These are phyloP conservation scores for Purshia tridentata DNA, from an alignment of 306 rosid species.

Conservation along the genomic window DNA sequence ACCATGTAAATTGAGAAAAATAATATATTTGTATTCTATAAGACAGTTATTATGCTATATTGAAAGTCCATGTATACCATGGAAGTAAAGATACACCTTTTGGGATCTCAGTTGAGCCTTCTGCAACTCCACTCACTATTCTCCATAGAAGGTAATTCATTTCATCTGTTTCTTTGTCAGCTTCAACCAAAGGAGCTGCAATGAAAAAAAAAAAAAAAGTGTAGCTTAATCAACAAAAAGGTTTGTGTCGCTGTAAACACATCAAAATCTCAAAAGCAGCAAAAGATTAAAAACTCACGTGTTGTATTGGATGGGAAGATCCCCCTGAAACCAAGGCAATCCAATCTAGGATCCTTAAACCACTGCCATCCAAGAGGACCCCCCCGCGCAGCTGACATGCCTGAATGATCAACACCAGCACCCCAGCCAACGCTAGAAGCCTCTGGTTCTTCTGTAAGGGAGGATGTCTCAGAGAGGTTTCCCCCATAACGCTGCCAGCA, in stretches of 20 bases:
- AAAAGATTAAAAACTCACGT: conserved; percentile 53
- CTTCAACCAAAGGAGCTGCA: conserved; percentile 85
- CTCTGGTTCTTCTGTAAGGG: conserved; percentile 70
- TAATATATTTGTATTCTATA: not conserved
- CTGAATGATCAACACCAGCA: conserved; percentile 53
- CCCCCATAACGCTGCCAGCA: conserved; percentile 90
- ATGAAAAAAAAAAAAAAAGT: conserved; percentile 10
- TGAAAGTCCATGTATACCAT: not conserved
- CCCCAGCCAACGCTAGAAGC: conserved; percentile 88
- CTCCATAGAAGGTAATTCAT: conserved; percentile 74
- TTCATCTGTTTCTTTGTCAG: conserved; percentile 78
- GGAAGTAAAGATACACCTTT: conserved; percentile 52
- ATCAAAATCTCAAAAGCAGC: conserved; percentile 29
- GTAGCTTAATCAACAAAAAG: not conserved
- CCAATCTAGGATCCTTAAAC: conserved; percentile 87
- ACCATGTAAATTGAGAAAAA: not conserved
- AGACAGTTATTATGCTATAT: not conserved
- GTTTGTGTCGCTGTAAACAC: conserved; percentile 9
- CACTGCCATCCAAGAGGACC: conserved; percentile 73
- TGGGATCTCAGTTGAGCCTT: conserved; percentile 85
- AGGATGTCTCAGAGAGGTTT: conserved; percentile 38
- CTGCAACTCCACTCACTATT: conserved; percentile 77
- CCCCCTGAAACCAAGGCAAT: conserved; percentile 86
- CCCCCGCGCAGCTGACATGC: conserved; percentile 58
- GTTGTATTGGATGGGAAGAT: conserved; percentile 67